These are phyloP conservation scores for Hymenoscyphus repandus DNA, from an alignment of 2,329 filamentous ascomycete genomes.

Conservation along the genomic window DNA sequence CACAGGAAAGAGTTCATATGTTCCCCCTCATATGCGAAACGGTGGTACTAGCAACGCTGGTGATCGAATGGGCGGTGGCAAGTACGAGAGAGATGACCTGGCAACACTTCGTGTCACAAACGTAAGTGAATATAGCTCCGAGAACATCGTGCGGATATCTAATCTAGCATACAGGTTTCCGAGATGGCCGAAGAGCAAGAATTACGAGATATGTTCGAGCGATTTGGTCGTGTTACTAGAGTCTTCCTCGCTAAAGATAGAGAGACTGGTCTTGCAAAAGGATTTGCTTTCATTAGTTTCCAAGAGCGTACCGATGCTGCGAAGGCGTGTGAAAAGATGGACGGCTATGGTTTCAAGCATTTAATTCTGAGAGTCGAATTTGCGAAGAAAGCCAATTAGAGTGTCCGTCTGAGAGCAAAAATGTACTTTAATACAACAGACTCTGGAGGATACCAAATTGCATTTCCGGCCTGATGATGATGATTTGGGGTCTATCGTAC, in stretches of 20 bases:
- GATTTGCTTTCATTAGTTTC: slow-evolving; percentile 98
- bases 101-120: slow-evolving; percentile 97
- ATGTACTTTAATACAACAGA: slow-evolving; percentile 5
- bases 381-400: slow-evolving; percentile 61
- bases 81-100: slow-evolving; percentile 93
- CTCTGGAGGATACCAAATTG: too few species aligned
- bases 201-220: slow-evolving; percentile 95
- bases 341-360: slow-evolving; percentile 88
- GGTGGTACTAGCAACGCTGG: slow-evolving; percentile 54
- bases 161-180: slow-evolving; percentile 59
- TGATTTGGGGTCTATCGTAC: too few species aligned
- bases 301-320: slow-evolving; percentile 84
- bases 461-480: too few species aligned
- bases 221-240: slow-evolving; percentile 91
- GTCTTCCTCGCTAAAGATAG: slow-evolving; percentile 98
- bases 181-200: slow-evolving; percentile 97
- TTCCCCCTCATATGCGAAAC: slow-evolving; percentile 87
- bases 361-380: slow-evolving; percentile 84
- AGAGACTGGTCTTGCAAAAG: slow-evolving; percentile 93
- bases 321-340: slow-evolving; percentile 94
- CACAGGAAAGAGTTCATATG: slow-evolving; percentile 74
- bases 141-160: slow-evolving; percentile 5
- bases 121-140: slow-evolving; percentile 52
- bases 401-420: not conserved
- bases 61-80: slow-evolving; percentile 80